phyloP scores from a whole-genome alignment of 768 basidiomycete genomes.

The Leccinum olivaceopallidum region DNA sequence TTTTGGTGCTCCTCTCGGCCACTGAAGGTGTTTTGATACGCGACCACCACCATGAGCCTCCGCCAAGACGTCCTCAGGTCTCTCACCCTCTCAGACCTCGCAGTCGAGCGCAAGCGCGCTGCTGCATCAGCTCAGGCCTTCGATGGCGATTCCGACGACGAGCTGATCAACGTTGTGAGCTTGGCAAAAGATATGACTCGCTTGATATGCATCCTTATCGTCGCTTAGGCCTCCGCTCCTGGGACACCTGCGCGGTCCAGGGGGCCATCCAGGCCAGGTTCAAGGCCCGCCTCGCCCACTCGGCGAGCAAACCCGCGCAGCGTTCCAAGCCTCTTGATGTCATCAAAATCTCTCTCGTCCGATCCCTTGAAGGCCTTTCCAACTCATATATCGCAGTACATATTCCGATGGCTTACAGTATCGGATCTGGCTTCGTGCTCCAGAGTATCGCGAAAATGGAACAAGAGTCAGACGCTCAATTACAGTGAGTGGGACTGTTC shows the following conservation, averaged over 20 bases:
- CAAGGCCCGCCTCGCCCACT: slow-evolving; percentile 43
- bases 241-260: slow-evolving; percentile 69
- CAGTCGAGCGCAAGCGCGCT: slow-evolving; percentile 28
- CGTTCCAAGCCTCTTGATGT: slow-evolving; percentile 31
- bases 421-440: slow-evolving; percentile 75
- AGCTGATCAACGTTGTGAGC: slow-evolving; percentile 72
- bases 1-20: neutral
- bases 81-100: slow-evolving; percentile 39
- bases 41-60: slow-evolving; percentile 60
- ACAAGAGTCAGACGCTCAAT: slow-evolving; percentile 85
- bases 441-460: slow-evolving; percentile 84
- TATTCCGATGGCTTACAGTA: slow-evolving; percentile 65
- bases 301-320: slow-evolving; percentile 19
- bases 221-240: slow-evolving; percentile 58
- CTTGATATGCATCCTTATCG: slow-evolving; percentile 12
- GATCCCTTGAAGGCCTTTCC: slow-evolving; percentile 76
- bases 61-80: slow-evolving; percentile 70
- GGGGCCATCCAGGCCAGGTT: slow-evolving; percentile 48
- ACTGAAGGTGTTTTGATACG: neutral
- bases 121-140: slow-evolving; percentile 7
- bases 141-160: slow-evolving; percentile 62
- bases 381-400: slow-evolving; percentile 77
- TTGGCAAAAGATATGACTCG: neutral
- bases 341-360: slow-evolving; percentile 21
- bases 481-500: slow-evolving; percentile 56